phyloP scores from a whole-genome alignment of 176 grass and related monocot genomes.

The Lolium multiflorum region DNA sequence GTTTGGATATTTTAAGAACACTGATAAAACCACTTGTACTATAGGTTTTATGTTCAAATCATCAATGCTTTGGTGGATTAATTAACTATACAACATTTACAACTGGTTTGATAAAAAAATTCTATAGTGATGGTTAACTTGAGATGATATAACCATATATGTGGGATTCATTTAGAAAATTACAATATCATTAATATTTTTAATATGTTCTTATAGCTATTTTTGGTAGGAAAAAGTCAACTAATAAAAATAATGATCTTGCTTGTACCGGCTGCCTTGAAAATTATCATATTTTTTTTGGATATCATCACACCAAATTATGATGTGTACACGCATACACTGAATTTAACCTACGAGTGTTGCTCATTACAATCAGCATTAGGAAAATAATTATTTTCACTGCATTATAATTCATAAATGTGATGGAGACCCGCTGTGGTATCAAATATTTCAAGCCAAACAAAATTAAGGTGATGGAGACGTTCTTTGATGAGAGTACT shows the following conservation, averaged over 20 bases:
- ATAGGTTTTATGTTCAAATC: too few relatives aligned
- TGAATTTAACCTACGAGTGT: neutral
- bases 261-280: too few relatives aligned
- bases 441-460: constrained; percentile 18
- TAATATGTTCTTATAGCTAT: neutral
- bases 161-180: too few relatives aligned
- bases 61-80: neutral
- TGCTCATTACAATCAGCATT: neutral
- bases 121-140: too few relatives aligned
- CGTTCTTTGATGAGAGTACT: neutral
- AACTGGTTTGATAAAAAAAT: neutral
- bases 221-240: too few relatives aligned
- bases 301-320: too few relatives aligned
- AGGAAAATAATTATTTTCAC: neutral
- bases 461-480: neutral
- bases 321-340: neutral
- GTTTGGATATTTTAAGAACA: too few relatives aligned
- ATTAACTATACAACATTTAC: neutral
- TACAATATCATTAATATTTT: too few relatives aligned
- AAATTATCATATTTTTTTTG: too few relatives aligned
- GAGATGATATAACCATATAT: too few relatives aligned
- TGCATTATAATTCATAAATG: neutral
- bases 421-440: neutral
- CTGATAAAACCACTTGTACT: too few relatives aligned
- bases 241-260: too few relatives aligned